Percentiles rank a stretch among this genome's conserved stretches.
phyloP scores from a whole-genome alignment of 2,329 filamentous ascomycete species.

The Ophiostoma ips region DNA sequence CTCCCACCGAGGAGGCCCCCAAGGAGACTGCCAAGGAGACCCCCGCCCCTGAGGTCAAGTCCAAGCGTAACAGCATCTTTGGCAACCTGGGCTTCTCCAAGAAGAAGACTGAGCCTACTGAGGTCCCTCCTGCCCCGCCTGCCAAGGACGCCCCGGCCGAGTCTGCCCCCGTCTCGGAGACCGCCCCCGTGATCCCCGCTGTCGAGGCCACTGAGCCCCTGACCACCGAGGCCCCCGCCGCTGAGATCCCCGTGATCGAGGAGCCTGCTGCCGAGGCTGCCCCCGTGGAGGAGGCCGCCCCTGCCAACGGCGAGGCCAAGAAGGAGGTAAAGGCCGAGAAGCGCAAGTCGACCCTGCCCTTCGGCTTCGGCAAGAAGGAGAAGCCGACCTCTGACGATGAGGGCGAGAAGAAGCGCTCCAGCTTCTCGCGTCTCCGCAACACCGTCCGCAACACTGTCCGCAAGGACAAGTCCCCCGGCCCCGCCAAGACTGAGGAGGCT shows the following conservation, averaged over 20 bases:
- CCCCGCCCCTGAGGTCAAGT: constrained; percentile 22
- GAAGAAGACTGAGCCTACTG: constrained; percentile 39
- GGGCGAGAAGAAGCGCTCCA: constrained; percentile 43
- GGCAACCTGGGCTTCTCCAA: constrained; percentile 42
- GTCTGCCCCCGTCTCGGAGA: constrained; percentile 31
- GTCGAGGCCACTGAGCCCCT: constrained; percentile 44
- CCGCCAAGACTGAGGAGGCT: constrained; percentile 25
- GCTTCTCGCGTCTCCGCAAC: constrained; percentile 47
- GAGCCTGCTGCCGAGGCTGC: constrained; percentile 22
- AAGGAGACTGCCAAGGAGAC: constrained; percentile 22
- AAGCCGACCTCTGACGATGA: constrained; percentile 61
- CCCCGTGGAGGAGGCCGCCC: constrained; percentile 20
- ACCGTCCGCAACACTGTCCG: constrained; percentile 34
- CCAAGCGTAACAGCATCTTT: constrained; percentile 37
- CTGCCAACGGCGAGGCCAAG: constrained; percentile 40
- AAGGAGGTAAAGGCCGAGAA: constrained; percentile 58
- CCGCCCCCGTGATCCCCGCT: constrained; percentile 44
- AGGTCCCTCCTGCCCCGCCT: constrained; percentile 27
- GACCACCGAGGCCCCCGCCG: constrained; percentile 37
- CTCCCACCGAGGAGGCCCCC: constrained; percentile 20
- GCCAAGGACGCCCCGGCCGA: constrained; percentile 30
- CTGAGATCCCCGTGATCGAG: constrained; percentile 20
- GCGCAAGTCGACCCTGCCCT: constrained; percentile 65
- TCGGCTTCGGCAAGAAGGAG: constrained; percentile 61
- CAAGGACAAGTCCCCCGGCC: constrained; percentile 31